Base-by-base conservation (phyloP, 805 yeast species). In the Lachancea sp. region DNA sequence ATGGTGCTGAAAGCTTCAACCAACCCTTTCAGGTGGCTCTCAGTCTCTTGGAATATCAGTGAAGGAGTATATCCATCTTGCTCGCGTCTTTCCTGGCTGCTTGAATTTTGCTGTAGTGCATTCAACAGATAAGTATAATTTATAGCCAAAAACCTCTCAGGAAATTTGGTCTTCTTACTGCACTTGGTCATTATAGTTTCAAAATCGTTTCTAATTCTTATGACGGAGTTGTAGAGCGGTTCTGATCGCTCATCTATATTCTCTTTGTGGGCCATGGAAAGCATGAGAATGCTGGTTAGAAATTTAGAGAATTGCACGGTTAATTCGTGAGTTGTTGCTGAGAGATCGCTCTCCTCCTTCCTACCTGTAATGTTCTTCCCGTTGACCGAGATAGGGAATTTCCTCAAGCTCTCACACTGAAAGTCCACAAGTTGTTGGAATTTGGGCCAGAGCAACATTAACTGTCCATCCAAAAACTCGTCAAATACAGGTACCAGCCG, bases 241-340 rank as follows among this genome's bases (percentile, higher is more conserved):
- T 86, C 97, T 12, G 72, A 62, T 29, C 55, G 52, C 19, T 57
- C 60, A 38, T 55, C 61, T 16, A 50, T 47, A 25, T 52, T 51
- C 17, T 48, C 54, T 26, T 55, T 54, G 36, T 64, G 65, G 11
- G 61, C 55, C 2, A 58, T 49, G 9, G 71, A 67, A 31, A 90
- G 65, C 30, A 78, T 77, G 40, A 89, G 65, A 21, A 92, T 60
- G 5, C 90, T 90, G 49, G 78, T 72, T 8, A 90, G 52, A 41
- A 83, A 74, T 39, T 75, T 78, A 1, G 94, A 80, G 61, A 86
- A 84, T 41, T 83, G 84, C 49, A 86, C 88, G 0, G 97, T 86
- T 24, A 89, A 58, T 11, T 71, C 75, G 47, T 78, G 76, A 1
- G 87, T 85, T 3, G 63, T 48, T 5, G 56, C 48, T 13, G 55